Percentiles rank a stretch among this genome's conserved stretches.
phyloP scores from a whole-genome alignment of 73 alveolate species.

The Chromera velia region DNA sequence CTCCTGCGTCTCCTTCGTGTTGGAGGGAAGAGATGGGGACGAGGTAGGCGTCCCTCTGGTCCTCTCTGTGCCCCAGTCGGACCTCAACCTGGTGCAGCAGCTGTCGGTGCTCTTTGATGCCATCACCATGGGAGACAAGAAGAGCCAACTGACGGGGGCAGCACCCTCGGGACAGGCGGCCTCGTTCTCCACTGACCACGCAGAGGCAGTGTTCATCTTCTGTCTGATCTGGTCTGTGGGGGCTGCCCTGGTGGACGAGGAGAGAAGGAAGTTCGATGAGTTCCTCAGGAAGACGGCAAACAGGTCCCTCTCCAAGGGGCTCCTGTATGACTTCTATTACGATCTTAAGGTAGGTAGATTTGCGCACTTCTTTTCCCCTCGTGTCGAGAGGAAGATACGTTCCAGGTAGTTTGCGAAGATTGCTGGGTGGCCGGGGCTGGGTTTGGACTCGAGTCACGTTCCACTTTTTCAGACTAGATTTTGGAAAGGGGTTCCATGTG shows the following conservation, averaged over 20 bases:
- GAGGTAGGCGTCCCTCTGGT: conserved; percentile 66
- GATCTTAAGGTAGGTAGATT: too few species aligned
- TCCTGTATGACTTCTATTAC: conserved; percentile 3
- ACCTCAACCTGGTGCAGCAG: conserved; percentile 76
- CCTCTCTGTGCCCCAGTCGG: conserved; percentile 66
- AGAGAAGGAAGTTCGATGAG: conserved; percentile 28
- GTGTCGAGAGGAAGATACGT: too few species aligned
- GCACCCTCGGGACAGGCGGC: too few species aligned
- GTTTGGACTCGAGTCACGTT: too few species aligned
- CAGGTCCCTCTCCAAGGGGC: conserved; percentile 24
- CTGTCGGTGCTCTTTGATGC: conserved; percentile 77
- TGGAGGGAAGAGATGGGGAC: conserved; percentile 76
- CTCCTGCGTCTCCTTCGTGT: conserved; percentile 58
- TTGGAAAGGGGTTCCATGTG: too few species aligned
- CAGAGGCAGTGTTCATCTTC: conserved; percentile 86
- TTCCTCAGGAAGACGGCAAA: conserved; percentile 37
- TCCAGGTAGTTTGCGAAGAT: too few species aligned
- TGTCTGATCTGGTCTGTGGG: conserved; percentile 97
- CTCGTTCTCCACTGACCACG: too few species aligned
- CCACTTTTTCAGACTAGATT: too few species aligned
- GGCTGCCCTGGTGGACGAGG: conserved; percentile 81
- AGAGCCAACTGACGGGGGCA: too few species aligned
- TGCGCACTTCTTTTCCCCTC: too few species aligned
- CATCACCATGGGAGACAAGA: background rate
- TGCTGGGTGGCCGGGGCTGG: too few species aligned